These are phyloP conservation scores for Tinospora cordifolia DNA, from an alignment of 164 flowering plant species.

Conservation along the genomic window DNA sequence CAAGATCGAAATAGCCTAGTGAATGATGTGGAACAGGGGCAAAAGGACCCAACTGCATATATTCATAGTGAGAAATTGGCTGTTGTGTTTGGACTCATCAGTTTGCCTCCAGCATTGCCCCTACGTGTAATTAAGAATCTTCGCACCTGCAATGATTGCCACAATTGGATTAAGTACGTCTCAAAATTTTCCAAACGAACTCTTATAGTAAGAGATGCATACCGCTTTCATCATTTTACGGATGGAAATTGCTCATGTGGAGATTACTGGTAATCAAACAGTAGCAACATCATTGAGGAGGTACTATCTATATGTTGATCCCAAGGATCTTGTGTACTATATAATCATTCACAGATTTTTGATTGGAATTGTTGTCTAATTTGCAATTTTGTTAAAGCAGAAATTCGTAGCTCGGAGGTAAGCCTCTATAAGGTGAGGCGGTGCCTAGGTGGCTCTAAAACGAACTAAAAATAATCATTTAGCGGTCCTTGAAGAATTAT, in stretches of 20 bases:
- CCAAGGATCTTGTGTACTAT: neutral
- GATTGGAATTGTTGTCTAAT: neutral
- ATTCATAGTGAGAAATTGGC: constrained; percentile 34
- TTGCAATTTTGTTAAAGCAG: no score
- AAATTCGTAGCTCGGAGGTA: no score
- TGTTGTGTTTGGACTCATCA: constrained; percentile 26
- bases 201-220: constrained; percentile 27
- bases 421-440: no score
- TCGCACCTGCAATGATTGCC: constrained; percentile 33
- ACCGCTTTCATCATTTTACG: constrained; percentile 32
- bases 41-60: constrained; percentile 23
- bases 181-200: constrained; percentile 17
- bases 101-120: constrained; percentile 21
- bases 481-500: no score
- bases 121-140: constrained; percentile 29
- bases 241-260: constrained; percentile 27
- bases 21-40: constrained; percentile 22
- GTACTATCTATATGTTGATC: neutral
- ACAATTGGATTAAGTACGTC: constrained; percentile 30
- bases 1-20: constrained; percentile 23
- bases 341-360: neutral
- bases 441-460: no score
- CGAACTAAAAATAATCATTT: no score
- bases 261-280: constrained; percentile 25
- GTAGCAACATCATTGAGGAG: neutral